Evolutionary conservation across 495 filamentous ascomycete species (phyloP).

Genomic region (Penicillium dipodomyicola): DNA sequence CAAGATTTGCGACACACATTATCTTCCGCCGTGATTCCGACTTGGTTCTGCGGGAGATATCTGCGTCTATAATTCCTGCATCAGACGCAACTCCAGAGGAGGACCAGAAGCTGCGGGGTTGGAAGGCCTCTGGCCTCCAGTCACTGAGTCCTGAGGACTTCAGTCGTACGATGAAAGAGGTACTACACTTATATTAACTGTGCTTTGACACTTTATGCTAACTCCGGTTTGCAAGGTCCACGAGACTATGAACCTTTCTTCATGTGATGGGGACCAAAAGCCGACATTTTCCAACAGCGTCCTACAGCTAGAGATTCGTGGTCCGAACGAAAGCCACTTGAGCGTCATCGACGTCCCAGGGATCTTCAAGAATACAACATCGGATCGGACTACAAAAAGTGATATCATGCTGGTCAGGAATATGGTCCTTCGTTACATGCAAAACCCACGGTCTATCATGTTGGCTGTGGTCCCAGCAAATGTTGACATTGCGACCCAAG

Average conservation of each 20-base stretch:
- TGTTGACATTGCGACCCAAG: too few relatives aligned
- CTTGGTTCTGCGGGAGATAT: conserved; percentile 10
- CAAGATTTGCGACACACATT: conserved; percentile 49
- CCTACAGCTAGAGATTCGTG: too few relatives aligned
- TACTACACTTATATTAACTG: neutral
- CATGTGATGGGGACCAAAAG: neutral
- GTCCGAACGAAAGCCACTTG: too few relatives aligned
- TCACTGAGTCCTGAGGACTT: conserved; percentile 6
- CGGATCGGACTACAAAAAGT: too few relatives aligned
- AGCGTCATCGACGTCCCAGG: too few relatives aligned
- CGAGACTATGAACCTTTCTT: conserved; percentile 37
- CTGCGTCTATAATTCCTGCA: conserved; percentile 10
- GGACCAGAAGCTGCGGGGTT: conserved; percentile 24
- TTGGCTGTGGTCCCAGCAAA: too few relatives aligned
- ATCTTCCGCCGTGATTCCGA: conserved; percentile 35
- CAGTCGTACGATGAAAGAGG: conserved; percentile 3
- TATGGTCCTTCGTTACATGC: too few relatives aligned
- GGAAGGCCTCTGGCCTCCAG: conserved; percentile 15
- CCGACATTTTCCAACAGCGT: too few relatives aligned
- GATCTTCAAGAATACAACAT: too few relatives aligned
- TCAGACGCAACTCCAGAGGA: conserved; percentile 8
- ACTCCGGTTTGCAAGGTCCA: conserved; percentile 18
- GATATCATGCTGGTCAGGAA: too few relatives aligned
- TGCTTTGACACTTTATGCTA: neutral
- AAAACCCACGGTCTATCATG: too few relatives aligned